Evolutionary conservation across 2,329 filamentous ascomycete genomes (phyloP), one percentile per base, ranked within the genome.

Genomic region (Ilyonectria robusta): DNA sequence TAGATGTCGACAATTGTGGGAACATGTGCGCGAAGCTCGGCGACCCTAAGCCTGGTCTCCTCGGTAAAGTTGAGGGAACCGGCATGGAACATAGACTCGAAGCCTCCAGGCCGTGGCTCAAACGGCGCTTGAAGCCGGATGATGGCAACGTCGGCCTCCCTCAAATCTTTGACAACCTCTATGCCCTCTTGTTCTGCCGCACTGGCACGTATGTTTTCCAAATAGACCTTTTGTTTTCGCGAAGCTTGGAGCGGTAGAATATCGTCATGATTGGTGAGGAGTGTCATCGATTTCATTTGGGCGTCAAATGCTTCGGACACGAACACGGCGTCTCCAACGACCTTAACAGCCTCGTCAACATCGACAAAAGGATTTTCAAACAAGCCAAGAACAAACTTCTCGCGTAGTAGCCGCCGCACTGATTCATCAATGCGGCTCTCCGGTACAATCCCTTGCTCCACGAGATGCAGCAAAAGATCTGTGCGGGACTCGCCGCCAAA

Each of bases 341-440:
- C 33, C n/a, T 33, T 31, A 37, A 50, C 51, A 13, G 60, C 53
- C 13, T 29, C 31, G 4, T 62, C 53, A 3, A 42, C 21, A 2
- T 88, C 83, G 5, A 87, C 82, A 48, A 84, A 87, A 0, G 84
- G 85, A 54, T 84, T 81, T 13, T 87, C 85, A 56, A 87, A 88
- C 8, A 87, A 81, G 3, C 85, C 85, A 0, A 87, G 80, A 4
- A 80, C 58, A 69, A 87, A 87, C 72, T 87, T 88, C 67, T 88
- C 85, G 33, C 75, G 77, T 4, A 87, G 77, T 0, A 87, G 75
- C 2, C 82, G 82, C 2, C 82, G 78, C 2, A 87, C 81, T 0
- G 85, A 87, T 8, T 76, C 59, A 58, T 87, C 82, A 4, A 88
- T 74, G 13, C 85, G 83, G 0, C 74, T 72, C 60, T 87, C 84